phyloP scores from a whole-genome alignment of 2,329 filamentous ascomycete genomes.

The Juglanconis juglandina region DNA sequence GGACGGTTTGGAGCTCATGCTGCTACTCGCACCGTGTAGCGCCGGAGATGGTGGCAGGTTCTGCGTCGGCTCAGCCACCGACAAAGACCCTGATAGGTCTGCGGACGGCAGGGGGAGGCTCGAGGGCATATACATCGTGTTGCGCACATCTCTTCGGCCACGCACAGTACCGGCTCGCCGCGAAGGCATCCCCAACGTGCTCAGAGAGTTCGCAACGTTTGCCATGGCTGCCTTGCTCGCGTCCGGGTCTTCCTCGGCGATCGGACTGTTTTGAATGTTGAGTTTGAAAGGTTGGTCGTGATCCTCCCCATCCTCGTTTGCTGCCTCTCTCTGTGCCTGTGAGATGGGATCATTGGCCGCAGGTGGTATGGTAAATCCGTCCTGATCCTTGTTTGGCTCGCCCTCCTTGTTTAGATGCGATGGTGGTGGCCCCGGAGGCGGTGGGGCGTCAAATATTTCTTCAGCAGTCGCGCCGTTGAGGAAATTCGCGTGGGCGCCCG shows the following conservation, averaged over 20 bases:
- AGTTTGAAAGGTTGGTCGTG: slow-evolving; percentile 71
- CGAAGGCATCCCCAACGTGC: slow-evolving; percentile 59
- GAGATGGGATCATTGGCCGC: slow-evolving; percentile 64
- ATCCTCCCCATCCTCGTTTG: slow-evolving; percentile 48
- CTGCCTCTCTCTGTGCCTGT: slow-evolving; percentile 66
- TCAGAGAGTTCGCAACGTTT: slow-evolving; percentile 71
- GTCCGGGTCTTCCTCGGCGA: slow-evolving; percentile 72
- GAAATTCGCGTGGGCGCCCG: slow-evolving; percentile 28
- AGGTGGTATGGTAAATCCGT: slow-evolving; percentile 73
- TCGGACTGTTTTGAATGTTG: slow-evolving; percentile 74
- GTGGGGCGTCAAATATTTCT: slow-evolving; percentile 49
- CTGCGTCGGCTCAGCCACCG: slow-evolving; percentile 20
- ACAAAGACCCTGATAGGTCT: slow-evolving; percentile 14
- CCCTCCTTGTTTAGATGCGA: slow-evolving; percentile 36
- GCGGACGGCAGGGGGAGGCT: neutral
- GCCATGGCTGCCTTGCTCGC: slow-evolving; percentile 71
- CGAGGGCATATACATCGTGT: slow-evolving; percentile 76
- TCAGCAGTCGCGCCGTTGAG: slow-evolving; percentile 46
- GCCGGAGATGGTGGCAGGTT: slow-evolving; percentile 35
- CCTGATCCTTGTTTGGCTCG: slow-evolving; percentile 59
- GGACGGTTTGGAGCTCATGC: slow-evolving; percentile 37
- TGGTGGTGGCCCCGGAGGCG: slow-evolving; percentile 50
- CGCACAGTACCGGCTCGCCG: slow-evolving; percentile 74
- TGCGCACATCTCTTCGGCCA: slow-evolving; percentile 85
- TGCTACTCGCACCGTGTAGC: slow-evolving; percentile 28